Base-by-base conservation (phyloP, 2,329 filamentous ascomycete genomes). In the Fusarium redolens region DNA sequence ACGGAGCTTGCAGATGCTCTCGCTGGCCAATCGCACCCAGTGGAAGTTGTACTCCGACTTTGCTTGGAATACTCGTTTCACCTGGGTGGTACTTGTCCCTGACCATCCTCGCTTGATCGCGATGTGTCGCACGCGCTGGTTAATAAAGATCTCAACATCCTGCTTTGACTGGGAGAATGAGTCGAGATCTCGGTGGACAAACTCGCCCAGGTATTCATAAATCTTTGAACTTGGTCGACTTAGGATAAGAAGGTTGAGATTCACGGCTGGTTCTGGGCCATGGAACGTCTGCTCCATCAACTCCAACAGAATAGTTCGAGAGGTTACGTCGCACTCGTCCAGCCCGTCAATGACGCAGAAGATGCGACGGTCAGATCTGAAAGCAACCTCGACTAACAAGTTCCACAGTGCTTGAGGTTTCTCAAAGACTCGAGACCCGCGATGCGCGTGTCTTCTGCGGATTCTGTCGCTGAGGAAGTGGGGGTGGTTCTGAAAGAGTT, bases 21-120 rank as follows among this genome's bases (percentile, higher is more conserved):
- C 47, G 33, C 76, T 75, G 17, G 73, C 75, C 30, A 73, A 68
- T 33, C 73, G 72, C 28, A 77, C 60, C 75, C 74, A 78, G 17
- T 78, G 64, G 28, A 78, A 78, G 17, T 65, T 78, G 13, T 71
- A 68, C 50, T 72, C 71, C 9, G 72, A 71, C 43, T 74, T 78
- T 18, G 68, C 50, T 44, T 60, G 50, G 11, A 79, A 74, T 9
- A 73, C 67, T 13, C 68, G 43, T 10, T 50, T 63, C 17, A 77
- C 54, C 37, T 75, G 58, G 1, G 54, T 40, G 31, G 65, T 65
- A n/a, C 68, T 50, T 44, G 66, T 72, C 18, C 54, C 40, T 33
- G 71, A 69, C 47, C 73, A 77, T 9, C 60, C 48, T 47, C 68
- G 76, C 55, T 56, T 72, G 22, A 60, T 62, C 7, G 57, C 55